Conservation (phyloP, 78 protist species). For the Planoprotostelium fungivorum region DNA sequence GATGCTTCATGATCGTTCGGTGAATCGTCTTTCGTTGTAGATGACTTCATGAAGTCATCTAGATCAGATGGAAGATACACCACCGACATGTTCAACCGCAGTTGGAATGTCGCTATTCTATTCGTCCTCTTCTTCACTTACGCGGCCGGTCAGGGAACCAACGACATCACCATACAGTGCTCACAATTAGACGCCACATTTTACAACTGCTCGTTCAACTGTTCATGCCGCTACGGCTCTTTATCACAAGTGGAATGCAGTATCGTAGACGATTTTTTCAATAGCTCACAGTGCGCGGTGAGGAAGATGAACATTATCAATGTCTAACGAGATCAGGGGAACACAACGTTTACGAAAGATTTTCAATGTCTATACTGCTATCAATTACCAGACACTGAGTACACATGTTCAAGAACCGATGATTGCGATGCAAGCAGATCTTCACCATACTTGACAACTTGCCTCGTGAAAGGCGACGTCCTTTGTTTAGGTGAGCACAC, state of each 20-base stretch:
- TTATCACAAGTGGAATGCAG: background rate
- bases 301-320: background rate
- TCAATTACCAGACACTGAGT: background rate
- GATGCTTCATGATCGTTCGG: no score
- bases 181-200: background rate
- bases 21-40: no score
- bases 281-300: background rate
- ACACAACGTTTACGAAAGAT: background rate
- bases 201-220: background rate
- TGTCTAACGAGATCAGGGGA: background rate
- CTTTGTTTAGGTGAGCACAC: background rate
- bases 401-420: background rate
- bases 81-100: no score
- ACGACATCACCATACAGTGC: no score
- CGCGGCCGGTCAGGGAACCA: no score
- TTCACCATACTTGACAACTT: background rate
- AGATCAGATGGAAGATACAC: no score
- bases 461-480: background rate
- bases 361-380: conserved; percentile 6
- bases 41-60: no score
- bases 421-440: background rate
- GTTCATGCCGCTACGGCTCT: background rate
- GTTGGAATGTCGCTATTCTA: no score
- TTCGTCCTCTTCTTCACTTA: no score
- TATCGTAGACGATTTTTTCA: background rate